Evolutionary conservation across 176 grass and related monocot genomes (phyloP).

Genomic region (Calamus simplicifolius): DNA sequence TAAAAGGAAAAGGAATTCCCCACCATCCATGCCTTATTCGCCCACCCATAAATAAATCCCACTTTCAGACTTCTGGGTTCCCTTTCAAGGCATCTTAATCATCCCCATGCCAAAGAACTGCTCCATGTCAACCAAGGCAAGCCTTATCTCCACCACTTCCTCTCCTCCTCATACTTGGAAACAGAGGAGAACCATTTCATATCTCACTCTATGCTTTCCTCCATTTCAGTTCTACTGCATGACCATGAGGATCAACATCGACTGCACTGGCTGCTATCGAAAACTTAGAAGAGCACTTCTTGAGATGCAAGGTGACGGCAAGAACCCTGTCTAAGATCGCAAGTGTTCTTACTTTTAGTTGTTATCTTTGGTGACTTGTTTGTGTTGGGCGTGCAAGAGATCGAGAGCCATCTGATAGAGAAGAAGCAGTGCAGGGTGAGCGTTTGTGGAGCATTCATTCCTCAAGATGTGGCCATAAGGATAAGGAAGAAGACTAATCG

Average conservation of each 20-base stretch:
- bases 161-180: background rate
- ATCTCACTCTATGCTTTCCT: too few relatives aligned
- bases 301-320: conserved; percentile 64
- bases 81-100: conserved; percentile 13
- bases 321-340: too few relatives aligned
- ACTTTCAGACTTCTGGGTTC: conserved; percentile 15
- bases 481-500: conserved; percentile 83
- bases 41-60: conserved; percentile 21
- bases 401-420: conserved; percentile 75
- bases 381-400: conserved; percentile 29
- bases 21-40: conserved; percentile 18
- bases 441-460: conserved; percentile 52
- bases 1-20: conserved; percentile 27
- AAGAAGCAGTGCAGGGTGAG: conserved; percentile 67
- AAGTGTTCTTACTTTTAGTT: background rate
- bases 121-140: conserved; percentile 36
- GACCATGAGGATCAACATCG: conserved; percentile 86
- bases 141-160: conserved; percentile 12
- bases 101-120: background rate
- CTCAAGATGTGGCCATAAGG: conserved; percentile 81
- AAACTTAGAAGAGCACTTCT: conserved; percentile 70
- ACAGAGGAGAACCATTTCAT: too few relatives aligned
- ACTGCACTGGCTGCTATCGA: conserved; percentile 86
- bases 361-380: background rate
- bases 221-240: conserved; percentile 45